Conservation (phyloP, 2,329 filamentous ascomycete genomes). For the Clarireedia monteithiana region DNA sequence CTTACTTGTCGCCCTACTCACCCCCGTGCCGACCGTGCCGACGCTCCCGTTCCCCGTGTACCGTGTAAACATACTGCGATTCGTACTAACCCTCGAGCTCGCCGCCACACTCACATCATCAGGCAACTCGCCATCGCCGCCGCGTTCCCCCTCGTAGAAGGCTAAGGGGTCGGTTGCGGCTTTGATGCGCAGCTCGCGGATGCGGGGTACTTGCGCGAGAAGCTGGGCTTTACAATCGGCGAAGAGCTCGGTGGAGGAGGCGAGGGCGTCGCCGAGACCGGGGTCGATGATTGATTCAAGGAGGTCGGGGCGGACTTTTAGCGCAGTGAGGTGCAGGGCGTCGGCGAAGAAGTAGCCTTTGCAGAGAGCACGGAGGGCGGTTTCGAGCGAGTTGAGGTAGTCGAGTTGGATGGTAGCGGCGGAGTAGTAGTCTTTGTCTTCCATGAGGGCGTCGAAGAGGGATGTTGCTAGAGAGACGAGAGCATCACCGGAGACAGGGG, state of each 20-base stretch:
- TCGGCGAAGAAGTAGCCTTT: conserved; percentile 82
- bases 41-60: conserved; percentile 62
- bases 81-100: conserved; percentile 69
- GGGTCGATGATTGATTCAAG: conserved; percentile 63
- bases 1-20: conserved; percentile 75
- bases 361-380: conserved; percentile 71
- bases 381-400: conserved; percentile 65
- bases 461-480: conserved; percentile 61
- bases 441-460: conserved; percentile 71
- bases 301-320: conserved; percentile 52
- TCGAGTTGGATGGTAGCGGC: conserved; percentile 77
- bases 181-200: conserved; percentile 72
- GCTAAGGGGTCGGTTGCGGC: conserved; percentile 79
- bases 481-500: conserved; percentile 50
- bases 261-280: conserved; percentile 73
- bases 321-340: conserved; percentile 67
- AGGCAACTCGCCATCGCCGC: conserved; percentile 61
- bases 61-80: conserved; percentile 83
- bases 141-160: conserved; percentile 75
- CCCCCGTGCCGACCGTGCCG: conserved; percentile 62
- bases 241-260: conserved; percentile 79
- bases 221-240: conserved; percentile 89
- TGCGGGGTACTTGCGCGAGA: conserved; percentile 74
- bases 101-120: conserved; percentile 90
- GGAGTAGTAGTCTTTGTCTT: conserved; percentile 74